These are phyloP conservation scores for Rhizopogon vinicolor DNA, from an alignment of 768 basidiomycete species.

Conservation along the genomic window DNA sequence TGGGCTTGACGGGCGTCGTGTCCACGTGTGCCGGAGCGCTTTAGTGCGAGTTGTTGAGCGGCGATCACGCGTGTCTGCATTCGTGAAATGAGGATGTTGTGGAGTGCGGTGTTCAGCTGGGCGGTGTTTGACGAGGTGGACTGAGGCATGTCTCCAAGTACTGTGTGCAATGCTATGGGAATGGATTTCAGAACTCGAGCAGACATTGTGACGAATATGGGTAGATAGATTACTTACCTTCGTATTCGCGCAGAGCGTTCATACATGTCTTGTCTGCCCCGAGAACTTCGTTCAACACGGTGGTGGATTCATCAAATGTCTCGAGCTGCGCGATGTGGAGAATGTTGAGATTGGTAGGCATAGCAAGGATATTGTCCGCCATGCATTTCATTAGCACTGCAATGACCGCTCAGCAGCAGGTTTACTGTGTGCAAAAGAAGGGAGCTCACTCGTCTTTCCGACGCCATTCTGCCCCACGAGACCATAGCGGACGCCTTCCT, in stretches of 20 bases:
- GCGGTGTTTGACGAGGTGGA: not conserved
- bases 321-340: slow-evolving; percentile 10
- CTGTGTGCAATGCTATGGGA: slow-evolving; percentile 1
- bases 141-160: slow-evolving; percentile 1
- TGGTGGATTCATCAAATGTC: slow-evolving; percentile 7
- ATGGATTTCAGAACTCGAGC: not conserved
- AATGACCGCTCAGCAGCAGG: not conserved
- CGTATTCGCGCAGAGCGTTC: slow-evolving; percentile 6
- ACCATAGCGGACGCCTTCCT: slow-evolving; percentile 44
- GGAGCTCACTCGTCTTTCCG: slow-evolving; percentile 42
- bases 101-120: slow-evolving; percentile 1
- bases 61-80: not conserved
- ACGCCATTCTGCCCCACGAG: slow-evolving; percentile 45
- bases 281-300: slow-evolving; percentile 6
- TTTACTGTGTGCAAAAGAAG: slow-evolving; percentile 14
- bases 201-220: not conserved
- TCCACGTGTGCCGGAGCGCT: slow-evolving; percentile 7
- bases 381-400: slow-evolving; percentile 8
- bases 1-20: slow-evolving; percentile 8
- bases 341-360: slow-evolving; percentile 9
- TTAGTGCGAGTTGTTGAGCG: slow-evolving; percentile 5
- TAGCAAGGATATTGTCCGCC: slow-evolving; percentile 11
- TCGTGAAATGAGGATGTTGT: slow-evolving; percentile 6
- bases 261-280: slow-evolving; percentile 2
- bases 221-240: slow-evolving; percentile 2